These are phyloP conservation scores for Lupinus albus DNA, from an alignment of 306 rosid species.

Conservation along the genomic window DNA sequence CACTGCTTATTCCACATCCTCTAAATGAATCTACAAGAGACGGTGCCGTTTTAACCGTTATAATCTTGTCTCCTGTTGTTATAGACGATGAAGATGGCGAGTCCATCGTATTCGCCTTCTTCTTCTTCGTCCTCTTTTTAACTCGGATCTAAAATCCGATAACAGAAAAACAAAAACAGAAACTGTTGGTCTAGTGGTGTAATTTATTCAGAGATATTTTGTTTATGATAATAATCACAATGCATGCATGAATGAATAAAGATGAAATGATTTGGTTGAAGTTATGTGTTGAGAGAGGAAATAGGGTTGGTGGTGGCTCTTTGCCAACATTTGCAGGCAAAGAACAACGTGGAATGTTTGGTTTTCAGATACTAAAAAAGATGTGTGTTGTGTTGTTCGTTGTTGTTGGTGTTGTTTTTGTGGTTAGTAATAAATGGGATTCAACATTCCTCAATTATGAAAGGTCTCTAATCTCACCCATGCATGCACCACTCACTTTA, in stretches of 20 bases:
- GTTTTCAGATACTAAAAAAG: neutral
- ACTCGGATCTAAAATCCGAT: slow-evolving; percentile 23
- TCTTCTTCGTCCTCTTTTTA: too few relatives aligned
- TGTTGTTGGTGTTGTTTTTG: neutral
- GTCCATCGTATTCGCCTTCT: slow-evolving; percentile 29
- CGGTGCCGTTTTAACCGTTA: slow-evolving; percentile 48
- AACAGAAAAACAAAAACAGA: too few relatives aligned
- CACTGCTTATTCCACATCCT: slow-evolving; percentile 62
- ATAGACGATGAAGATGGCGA: slow-evolving; percentile 49
- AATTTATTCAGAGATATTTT: slow-evolving; percentile 3
- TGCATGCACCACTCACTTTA: neutral
- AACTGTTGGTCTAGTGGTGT: neutral
- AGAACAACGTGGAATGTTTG: neutral
- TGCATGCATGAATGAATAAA: neutral
- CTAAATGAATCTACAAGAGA: slow-evolving; percentile 66
- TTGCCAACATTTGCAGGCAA: neutral
- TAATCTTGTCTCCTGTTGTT: slow-evolving; percentile 47
- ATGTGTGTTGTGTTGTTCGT: neutral
- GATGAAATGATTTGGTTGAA: neutral
- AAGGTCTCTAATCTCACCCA: neutral
- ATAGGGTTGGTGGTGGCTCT: neutral
- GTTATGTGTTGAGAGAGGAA: neutral
- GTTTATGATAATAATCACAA: neutral
- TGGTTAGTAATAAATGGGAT: neutral
- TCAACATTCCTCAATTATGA: neutral